Evolutionary conservation across 2,329 filamentous ascomycete genomes (phyloP).

Genomic region (Diplodia scrobiculata): DNA sequence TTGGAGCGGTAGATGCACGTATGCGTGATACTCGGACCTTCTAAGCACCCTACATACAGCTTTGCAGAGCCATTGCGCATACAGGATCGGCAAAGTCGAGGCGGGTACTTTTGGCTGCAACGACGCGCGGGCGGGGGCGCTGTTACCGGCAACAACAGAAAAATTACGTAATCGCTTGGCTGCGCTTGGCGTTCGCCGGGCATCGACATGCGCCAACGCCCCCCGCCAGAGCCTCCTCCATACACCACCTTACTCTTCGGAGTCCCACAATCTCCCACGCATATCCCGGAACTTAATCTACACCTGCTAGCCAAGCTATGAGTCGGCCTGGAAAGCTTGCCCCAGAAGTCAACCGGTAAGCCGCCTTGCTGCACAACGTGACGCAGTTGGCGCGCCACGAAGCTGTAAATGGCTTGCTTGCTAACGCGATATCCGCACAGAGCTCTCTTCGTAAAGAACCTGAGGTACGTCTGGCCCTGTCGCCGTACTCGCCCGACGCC

Average conservation of each 20-base stretch:
- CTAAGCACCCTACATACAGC: not conserved
- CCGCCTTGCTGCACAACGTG: conserved; percentile 32
- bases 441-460: conserved; percentile 99
- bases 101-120: not conserved
- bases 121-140: not conserved
- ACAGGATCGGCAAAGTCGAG: not conserved
- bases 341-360: conserved; percentile 98
- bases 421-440: conserved; percentile 53
- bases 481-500: not conserved
- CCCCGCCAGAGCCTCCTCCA: conserved; percentile 24
- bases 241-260: conserved; percentile 28
- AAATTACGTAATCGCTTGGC: not conserved
- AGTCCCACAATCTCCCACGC: conserved; percentile 29
- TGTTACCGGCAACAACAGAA: not conserved
- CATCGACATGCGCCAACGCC: conserved; percentile 24
- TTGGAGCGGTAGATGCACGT: not conserved
- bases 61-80: not conserved
- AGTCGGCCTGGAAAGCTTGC: conserved; percentile 96
- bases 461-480: conserved; percentile 64
- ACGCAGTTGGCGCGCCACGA: conserved; percentile 27
- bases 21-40: not conserved
- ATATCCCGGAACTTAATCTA: conserved; percentile 30
- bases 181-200: not conserved
- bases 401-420: conserved; percentile 32
- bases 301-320: conserved; percentile 67